Evolutionary conservation across 345 rosid species (phyloP), one percentile per base, ranked within the genome.

Genomic region (Bretschneidera sinensis): DNA sequence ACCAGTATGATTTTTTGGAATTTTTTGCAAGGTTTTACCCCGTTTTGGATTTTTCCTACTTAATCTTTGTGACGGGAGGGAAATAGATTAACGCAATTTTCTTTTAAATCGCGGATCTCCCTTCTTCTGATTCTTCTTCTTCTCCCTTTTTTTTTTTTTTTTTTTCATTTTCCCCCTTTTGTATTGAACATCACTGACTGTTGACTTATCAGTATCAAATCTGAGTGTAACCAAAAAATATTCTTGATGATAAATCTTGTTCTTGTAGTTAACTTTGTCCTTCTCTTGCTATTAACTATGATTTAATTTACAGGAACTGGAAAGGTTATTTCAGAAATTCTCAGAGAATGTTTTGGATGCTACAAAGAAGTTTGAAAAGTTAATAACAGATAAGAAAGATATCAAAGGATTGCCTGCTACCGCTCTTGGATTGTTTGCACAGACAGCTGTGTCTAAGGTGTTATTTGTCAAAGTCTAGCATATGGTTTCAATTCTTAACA

Each of bases 331-430:
- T 34, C 87, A 84, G 56, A 92, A 87, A 69, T 92, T 92, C 62
- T 78, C 57, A 49, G 97, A 89, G 76, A 92, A 92, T 65, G 94
- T 87, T 60, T 72, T 92, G 78, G 98, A 92, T 64, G 86, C 97
- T 63, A 92, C 97, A 68, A 92, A 89, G 77, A 84, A 76, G 55
- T 92, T 83, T 83, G 96, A 89, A 77, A 92, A 87, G 70, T 64
- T 87, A 57, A 80, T 92, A 49, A 84, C 83, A 2, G 88, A 87
- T 74, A 84, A 89, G 76, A 85, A 78, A 61, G 96, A 84, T 60
- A 78, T 92, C n/a, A 89, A 89, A 23, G 98, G 98, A 51, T 70
- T 92, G 83, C 94, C 97, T 15, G 83, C 96, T 55, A 85, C 96
- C 60, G 83, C 96, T 68, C 88, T 92, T 74, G 95, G 87, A 20